These are phyloP conservation scores for Alternaria solani DNA, from an alignment of 2,329 filamentous ascomycete species.

Conservation along the genomic window DNA sequence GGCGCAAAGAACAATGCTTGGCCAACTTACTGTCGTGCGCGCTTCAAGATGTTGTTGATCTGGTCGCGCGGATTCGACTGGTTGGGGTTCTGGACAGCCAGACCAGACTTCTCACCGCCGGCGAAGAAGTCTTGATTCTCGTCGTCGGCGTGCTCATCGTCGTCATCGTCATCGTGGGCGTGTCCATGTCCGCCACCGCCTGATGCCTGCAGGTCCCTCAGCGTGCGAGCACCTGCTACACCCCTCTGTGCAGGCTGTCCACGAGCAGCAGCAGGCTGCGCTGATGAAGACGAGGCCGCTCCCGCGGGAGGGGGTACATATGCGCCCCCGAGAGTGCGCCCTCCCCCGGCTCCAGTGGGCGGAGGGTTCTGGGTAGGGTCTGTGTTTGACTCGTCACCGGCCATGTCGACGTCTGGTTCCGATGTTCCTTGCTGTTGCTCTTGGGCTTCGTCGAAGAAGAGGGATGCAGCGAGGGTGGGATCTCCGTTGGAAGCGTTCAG, in stretches of 20 bases:
- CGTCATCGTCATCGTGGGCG: conserved; percentile 58
- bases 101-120: conserved; percentile 84
- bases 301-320: conserved; percentile 41
- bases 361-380: conserved; percentile 29
- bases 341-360: conserved; percentile 41
- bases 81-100: conserved; percentile 71
- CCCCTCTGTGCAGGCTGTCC: conserved; percentile 43
- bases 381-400: conserved; percentile 41
- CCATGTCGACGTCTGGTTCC: conserved; percentile 45
- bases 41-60: conserved; percentile 60
- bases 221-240: conserved; percentile 49
- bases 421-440: conserved; percentile 29
- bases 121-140: conserved; percentile 76
- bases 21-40: conserved; percentile 54
- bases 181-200: conserved; percentile 56
- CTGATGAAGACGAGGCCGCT: conserved; percentile 20
- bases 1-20: background rate
- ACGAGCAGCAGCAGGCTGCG: conserved; percentile 28
- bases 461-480: conserved; percentile 54
- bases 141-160: conserved; percentile 68
- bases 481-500: conserved; percentile 57
- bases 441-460: conserved; percentile 54
- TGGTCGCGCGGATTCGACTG: conserved; percentile 59
- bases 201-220: conserved; percentile 55
- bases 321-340: conserved; percentile 48